Base-by-base conservation (phyloP, 2,329 filamentous ascomycete species). In the Cladophialophora yegresii region DNA sequence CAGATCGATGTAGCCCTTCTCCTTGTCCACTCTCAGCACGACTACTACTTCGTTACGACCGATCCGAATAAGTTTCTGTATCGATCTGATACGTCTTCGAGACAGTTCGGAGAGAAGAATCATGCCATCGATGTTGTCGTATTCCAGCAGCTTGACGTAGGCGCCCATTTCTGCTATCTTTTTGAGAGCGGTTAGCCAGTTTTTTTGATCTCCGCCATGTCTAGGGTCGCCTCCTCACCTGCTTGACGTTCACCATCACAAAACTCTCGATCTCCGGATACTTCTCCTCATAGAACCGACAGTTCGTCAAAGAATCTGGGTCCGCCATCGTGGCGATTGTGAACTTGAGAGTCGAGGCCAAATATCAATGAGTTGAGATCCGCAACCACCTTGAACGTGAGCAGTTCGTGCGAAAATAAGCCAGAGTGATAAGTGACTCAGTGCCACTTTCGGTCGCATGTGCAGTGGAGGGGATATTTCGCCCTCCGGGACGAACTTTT, bases 51-150 rank as follows among this genome's bases (percentile, higher is more conserved):
- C 95, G 76, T 99, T 99, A 73, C 96, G 90, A 64, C 96, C 96
- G 68, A 99, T 95, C 71, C 95, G 89, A 74, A 99, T 99, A 71
- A 99, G 89, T 82, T 99, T 99, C 81, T 99, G 96, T 75, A 99
- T 99, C 85, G 88, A 92, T 83, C 95, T 85, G 75, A 99, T 99
- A 89, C 95, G 95, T 86, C 95, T 87, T 84, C 95, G 88, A 65
- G 96, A 99, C 70, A 99, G 87, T 81, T 99, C 95, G 74, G 92
- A 96, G 71, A 99, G 91, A 71, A 99, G 84, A 75, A 99, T 99
- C 96, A 99, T 99, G 87, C 95, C 95, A 78, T 99, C 96, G 75
- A 99, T 99, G 82, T 98, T 97, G 81, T 99, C 95, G 82, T 99
- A 99, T 83, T 99, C 95, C 73, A 99, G 89, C 62, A 99, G 89